A percentile compares a stretch with the other conserved stretches of the same genome.
phyloP scores from a whole-genome alignment of 2,329 filamentous ascomycete genomes.

The Gyromitra esculenta region DNA sequence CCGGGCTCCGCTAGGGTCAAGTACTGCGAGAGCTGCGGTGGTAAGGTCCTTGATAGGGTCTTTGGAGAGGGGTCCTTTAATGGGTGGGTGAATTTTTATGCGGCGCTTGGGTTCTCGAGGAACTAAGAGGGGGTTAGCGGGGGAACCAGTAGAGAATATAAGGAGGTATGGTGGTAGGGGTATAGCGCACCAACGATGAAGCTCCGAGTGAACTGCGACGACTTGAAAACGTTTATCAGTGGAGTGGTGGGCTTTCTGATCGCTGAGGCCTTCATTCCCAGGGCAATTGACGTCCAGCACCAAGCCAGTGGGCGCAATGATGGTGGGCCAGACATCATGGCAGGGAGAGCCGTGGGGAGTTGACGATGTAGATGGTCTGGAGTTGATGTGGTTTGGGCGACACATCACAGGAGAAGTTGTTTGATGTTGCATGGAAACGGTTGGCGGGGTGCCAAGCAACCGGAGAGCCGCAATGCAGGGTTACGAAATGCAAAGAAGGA shows the following conservation, averaged over 20 bases:
- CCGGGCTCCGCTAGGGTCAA: constrained; percentile 87
- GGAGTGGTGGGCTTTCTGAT: constrained; percentile 17
- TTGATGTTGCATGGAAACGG: not conserved
- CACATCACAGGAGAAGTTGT: not conserved
- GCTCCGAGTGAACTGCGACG: constrained; percentile 27
- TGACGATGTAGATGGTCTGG: not conserved
- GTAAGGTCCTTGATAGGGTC: constrained; percentile 76
- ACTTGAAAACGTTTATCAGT: not conserved
- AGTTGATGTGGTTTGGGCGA: not conserved
- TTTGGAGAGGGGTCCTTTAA: constrained; percentile 67
- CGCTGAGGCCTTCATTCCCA: constrained; percentile 1
- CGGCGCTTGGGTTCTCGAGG: constrained; percentile 39
- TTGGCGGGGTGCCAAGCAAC: constrained; percentile 39
- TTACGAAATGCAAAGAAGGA: not conserved
- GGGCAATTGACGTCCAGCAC: constrained; percentile 34
- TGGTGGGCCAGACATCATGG: constrained; percentile 33
- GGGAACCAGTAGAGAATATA: not conserved
- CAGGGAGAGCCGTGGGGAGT: not conserved
- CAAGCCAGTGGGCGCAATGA: constrained; percentile 29
- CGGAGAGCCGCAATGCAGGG: constrained; percentile 9
- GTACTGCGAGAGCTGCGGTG: constrained; percentile 72
- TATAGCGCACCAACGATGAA: constrained; percentile 27
- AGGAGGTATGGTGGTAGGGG: not conserved
- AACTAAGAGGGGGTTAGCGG: constrained; percentile 11
- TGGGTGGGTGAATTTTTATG: constrained; percentile 66